A percentile compares a stretch with the other conserved stretches of the same genome.
Evolutionary conservation across 2,329 filamentous ascomycete genomes (phyloP).

Genomic region (Pestalotiopsis sp.): DNA sequence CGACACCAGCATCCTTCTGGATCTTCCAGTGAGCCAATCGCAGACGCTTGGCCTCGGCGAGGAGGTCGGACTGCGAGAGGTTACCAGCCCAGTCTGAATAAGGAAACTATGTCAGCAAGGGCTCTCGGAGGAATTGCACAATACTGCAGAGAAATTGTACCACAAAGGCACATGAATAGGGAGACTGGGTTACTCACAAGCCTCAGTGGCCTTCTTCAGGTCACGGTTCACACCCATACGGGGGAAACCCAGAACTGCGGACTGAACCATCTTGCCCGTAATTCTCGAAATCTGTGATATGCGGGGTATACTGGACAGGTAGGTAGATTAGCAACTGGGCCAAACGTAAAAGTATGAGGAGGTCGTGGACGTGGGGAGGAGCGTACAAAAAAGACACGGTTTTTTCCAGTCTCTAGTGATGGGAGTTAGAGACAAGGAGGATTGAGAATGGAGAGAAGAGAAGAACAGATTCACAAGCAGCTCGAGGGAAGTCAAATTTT

Average conservation of each 20-base stretch:
- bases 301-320: constrained; percentile 5
- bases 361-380: background rate
- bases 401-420: constrained; percentile 26
- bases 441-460: constrained; percentile 15
- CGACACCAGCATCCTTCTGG: constrained; percentile 97
- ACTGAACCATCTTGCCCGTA: constrained; percentile 62
- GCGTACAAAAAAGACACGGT: constrained; percentile 29
- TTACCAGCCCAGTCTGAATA: constrained; percentile 81
- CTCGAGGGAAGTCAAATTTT: constrained; percentile 13
- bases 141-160: background rate
- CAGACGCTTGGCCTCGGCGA: constrained; percentile 94
- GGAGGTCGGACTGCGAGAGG: constrained; percentile 86
- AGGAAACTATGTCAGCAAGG: constrained; percentile 19
- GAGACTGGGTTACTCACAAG: constrained; percentile 57
- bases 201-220: constrained; percentile 99
- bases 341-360: background rate
- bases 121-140: background rate
- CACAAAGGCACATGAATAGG: background rate
- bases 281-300: constrained; percentile 21
- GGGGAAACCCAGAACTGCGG: constrained; percentile 93
- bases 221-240: constrained; percentile 98
- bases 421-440: background rate
- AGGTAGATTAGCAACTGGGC: background rate
- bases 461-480: constrained; percentile 16
- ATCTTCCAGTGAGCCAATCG: constrained; percentile 99